phyloP scores from a whole-genome alignment of 1,139 yeast species.

The Scheffersomyces segobiensis region DNA sequence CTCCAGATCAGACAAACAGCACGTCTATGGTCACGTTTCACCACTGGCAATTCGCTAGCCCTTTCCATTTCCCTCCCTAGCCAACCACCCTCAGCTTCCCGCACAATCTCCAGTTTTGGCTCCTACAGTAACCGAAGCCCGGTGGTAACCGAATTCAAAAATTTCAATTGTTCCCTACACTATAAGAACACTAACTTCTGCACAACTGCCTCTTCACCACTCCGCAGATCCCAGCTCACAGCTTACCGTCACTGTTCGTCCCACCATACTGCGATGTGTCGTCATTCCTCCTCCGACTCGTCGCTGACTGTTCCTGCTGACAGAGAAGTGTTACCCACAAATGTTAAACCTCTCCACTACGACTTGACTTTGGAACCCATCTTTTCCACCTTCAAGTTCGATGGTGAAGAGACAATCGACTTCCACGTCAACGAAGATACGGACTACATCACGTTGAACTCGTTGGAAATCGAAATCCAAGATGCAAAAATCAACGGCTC shows the following conservation, averaged over 20 bases:
- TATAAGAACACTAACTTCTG: background rate
- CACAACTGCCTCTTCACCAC: background rate
- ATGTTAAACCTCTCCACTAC: constrained; percentile 74
- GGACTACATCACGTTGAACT: constrained; percentile 54
- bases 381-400: constrained; percentile 67
- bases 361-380: constrained; percentile 72
- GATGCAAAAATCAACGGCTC: constrained; percentile 48
- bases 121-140: background rate
- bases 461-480: constrained; percentile 63
- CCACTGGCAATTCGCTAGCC: background rate
- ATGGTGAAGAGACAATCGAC: constrained; percentile 66
- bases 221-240: background rate
- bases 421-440: constrained; percentile 61
- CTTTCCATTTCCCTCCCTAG: background rate
- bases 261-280: background rate
- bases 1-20: background rate
- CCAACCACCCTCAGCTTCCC: background rate
- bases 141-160: background rate
- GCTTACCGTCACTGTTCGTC: background rate
- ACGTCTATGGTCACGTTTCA: background rate
- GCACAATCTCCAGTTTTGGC: background rate
- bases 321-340: constrained; percentile 70
- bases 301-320: constrained; percentile 25
- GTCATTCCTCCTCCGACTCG: constrained; percentile 9
- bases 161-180: background rate